phyloP scores from a whole-genome alignment of 2,329 filamentous ascomycete species.

The Venturia asperata region DNA sequence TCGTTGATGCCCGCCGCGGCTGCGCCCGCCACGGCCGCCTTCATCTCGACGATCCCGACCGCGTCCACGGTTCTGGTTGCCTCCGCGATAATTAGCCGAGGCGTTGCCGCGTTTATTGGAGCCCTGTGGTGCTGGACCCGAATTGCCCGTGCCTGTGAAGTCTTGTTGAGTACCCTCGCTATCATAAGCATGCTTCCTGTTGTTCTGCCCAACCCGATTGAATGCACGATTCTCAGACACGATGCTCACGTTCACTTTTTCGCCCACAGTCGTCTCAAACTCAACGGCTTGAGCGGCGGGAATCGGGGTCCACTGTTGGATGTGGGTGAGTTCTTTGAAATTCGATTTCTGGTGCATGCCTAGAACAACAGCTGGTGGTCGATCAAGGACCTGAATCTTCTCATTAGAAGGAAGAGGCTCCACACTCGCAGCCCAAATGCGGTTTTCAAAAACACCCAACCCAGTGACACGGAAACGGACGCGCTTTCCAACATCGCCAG shows the following conservation, averaged over 20 bases:
- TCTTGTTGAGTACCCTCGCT: conserved; percentile 9
- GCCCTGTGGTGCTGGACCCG: background rate
- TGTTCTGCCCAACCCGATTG: background rate
- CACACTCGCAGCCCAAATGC: conserved; percentile 79
- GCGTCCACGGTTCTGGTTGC: conserved; percentile 10
- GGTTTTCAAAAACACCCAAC: conserved; percentile 66
- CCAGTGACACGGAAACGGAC: conserved; percentile 78
- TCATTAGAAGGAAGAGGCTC: conserved; percentile 60
- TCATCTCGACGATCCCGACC: conserved; percentile 16
- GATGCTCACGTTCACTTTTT: conserved; percentile 64
- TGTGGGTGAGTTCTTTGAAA: conserved; percentile 72
- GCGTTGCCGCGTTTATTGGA: conserved; percentile 13
- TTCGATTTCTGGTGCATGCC: conserved; percentile 68
- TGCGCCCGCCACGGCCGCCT: conserved; percentile 8
- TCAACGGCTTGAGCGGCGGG: conserved; percentile 61
- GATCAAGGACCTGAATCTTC: conserved; percentile 57
- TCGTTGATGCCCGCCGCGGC: conserved; percentile 15
- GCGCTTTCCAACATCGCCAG: conserved; percentile 79
- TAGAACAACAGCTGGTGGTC: conserved; percentile 71
- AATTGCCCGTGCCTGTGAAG: background rate
- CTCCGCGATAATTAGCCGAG: conserved; percentile 11
- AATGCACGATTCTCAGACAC: conserved; percentile 12
- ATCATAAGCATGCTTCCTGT: conserved; percentile 2
- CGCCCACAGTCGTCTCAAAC: conserved; percentile 77
- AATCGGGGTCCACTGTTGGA: conserved; percentile 76